These are phyloP conservation scores for Lasiodiplodia hormozganensis DNA, from an alignment of 2,329 filamentous ascomycete species.

Conservation along the genomic window DNA sequence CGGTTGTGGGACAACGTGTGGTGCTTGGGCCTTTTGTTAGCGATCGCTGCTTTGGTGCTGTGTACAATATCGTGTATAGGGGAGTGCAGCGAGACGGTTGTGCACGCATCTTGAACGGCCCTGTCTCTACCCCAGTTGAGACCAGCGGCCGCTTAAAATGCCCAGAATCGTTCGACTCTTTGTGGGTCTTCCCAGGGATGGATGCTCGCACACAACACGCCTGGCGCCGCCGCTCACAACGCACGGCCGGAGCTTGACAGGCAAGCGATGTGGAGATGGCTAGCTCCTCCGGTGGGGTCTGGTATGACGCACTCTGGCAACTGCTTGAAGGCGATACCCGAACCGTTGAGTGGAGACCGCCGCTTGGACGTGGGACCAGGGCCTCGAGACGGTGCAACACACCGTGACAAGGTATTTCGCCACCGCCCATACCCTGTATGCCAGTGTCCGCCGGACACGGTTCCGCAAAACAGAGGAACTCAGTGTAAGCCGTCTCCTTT, in stretches of 20 bases:
- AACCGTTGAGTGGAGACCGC: conserved; percentile 10
- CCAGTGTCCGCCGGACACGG: background rate
- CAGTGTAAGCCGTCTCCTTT: background rate
- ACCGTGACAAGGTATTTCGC: background rate
- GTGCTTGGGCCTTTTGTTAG: background rate
- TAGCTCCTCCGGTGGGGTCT: conserved; percentile 3
- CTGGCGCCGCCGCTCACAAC: background rate
- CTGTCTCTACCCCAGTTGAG: background rate
- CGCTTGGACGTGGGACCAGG: background rate
- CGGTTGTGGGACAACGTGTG: background rate
- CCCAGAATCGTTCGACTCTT: background rate
- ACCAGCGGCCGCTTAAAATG: background rate
- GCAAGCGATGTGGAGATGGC: background rate
- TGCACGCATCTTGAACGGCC: background rate
- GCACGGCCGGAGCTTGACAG: background rate
- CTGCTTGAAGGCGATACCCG: conserved; percentile 11
- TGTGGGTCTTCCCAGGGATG: background rate
- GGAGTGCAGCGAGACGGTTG: background rate
- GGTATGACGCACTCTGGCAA: conserved; percentile 1
- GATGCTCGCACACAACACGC: background rate
- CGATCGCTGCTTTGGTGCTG: background rate
- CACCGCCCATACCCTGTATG: background rate
- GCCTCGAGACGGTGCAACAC: conserved; percentile 17
- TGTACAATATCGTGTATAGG: background rate
- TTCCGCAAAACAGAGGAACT: background rate